These are phyloP conservation scores for Crithidia sp. DNA, from an alignment of 208 protist species.

Conservation along the genomic window DNA sequence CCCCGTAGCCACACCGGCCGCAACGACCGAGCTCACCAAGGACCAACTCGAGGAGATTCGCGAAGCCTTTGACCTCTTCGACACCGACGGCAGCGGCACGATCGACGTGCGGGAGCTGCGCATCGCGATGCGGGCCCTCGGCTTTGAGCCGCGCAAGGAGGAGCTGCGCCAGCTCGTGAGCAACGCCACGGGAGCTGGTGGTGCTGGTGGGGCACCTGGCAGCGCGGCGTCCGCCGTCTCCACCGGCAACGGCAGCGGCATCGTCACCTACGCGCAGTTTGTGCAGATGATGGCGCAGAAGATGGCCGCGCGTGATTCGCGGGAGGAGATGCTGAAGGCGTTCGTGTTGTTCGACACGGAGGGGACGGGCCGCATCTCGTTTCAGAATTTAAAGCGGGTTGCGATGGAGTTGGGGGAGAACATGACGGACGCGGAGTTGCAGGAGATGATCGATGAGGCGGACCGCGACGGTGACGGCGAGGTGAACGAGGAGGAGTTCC, in stretches of 20 bases:
- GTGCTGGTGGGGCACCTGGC: background rate
- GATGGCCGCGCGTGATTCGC: slow-evolving; percentile 89
- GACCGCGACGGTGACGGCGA: slow-evolving; percentile 96
- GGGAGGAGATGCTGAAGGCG: slow-evolving; percentile 96
- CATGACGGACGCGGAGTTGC: slow-evolving; percentile 96
- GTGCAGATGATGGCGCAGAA: slow-evolving; percentile 89
- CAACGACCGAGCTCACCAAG: slow-evolving; percentile 52
- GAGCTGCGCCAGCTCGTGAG: slow-evolving; percentile 92
- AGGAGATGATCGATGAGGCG: slow-evolving; percentile 98
- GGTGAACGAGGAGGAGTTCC: slow-evolving; percentile 96
- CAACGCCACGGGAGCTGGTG: slow-evolving; percentile 9
- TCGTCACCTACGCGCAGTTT: slow-evolving; percentile 89
- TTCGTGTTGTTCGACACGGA: slow-evolving; percentile 97
- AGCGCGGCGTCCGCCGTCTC: background rate
- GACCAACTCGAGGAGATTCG: slow-evolving; percentile 93
- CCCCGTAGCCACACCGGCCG: background rate
- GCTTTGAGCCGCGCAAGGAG: slow-evolving; percentile 95
- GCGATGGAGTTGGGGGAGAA: slow-evolving; percentile 96
- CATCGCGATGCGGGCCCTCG: slow-evolving; percentile 94
- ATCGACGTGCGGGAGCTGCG: slow-evolving; percentile 95
- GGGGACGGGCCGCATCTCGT: slow-evolving; percentile 94
- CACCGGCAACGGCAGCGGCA: slow-evolving; percentile 25
- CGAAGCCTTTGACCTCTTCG: slow-evolving; percentile 98
- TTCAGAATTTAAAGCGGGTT: slow-evolving; percentile 97
- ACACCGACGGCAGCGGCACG: slow-evolving; percentile 94